These are phyloP conservation scores for Calonectria montana DNA, from an alignment of 2,329 filamentous ascomycete species.

Conservation along the genomic window DNA sequence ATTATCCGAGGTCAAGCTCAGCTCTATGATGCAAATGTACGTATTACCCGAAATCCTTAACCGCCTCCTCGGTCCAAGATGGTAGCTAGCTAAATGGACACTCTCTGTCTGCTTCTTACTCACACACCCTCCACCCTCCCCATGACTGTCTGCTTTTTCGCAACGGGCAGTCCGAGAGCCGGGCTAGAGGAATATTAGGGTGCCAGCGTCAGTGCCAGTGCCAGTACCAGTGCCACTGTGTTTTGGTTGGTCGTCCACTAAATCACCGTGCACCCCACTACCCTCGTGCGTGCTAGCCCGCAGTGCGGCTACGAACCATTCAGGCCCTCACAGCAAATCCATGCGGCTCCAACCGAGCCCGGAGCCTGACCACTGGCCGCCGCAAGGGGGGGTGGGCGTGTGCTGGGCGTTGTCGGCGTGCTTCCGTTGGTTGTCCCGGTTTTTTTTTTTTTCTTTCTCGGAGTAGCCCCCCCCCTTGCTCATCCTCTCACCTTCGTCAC, in stretches of 20 bases:
- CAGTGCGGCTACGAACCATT: conserved; percentile 29
- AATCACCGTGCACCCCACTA: not conserved
- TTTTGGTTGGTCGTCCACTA: not conserved
- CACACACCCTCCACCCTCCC: not conserved
- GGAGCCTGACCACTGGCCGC: not conserved
- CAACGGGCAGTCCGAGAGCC: conserved; percentile 17
- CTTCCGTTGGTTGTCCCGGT: not conserved
- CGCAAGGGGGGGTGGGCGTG: not conserved
- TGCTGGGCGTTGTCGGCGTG: not conserved
- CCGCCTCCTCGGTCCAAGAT: conserved; percentile 14
- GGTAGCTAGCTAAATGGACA: conserved; percentile 1
- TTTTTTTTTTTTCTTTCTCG: not conserved
- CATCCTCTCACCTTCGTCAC: not conserved
- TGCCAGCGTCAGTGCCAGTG: not conserved
- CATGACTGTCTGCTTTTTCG: not conserved
- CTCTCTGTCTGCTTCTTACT: not conserved
- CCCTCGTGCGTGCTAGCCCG: not conserved
- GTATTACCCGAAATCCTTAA: conserved; percentile 12
- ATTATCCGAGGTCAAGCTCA: conserved; percentile 10
- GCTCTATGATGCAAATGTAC: not conserved
- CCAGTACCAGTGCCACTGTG: not conserved
- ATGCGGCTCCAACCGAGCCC: conserved; percentile 33
- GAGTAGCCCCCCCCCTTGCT: not conserved
- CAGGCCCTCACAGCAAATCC: not conserved
- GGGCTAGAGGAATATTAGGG: conserved; percentile 5